Conservation (phyloP, 108 stramenopile species). For the Pseudonitzschia pungens region DNA sequence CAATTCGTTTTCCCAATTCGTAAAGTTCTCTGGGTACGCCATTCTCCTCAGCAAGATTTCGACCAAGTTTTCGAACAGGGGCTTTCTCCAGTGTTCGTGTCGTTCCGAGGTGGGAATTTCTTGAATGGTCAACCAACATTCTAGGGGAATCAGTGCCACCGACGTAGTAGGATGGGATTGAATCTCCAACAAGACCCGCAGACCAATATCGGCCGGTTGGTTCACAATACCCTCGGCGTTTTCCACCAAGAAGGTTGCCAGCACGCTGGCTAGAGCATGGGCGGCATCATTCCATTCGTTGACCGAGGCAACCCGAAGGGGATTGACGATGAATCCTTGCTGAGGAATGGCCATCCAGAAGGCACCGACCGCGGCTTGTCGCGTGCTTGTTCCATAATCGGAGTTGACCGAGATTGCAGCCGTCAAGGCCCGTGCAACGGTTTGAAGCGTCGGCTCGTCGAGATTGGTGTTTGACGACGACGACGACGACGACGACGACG, state of each 20-base stretch:
- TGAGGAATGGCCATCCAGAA: constrained; percentile 40
- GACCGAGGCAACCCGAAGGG: constrained; percentile 28
- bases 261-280: constrained; percentile 43
- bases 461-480: constrained; percentile 14
- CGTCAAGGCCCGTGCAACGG: constrained; percentile 39
- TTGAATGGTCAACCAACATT: constrained; percentile 65
- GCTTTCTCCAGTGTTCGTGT: constrained; percentile 31
- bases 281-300: constrained; percentile 46
- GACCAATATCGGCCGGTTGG: constrained; percentile 41
- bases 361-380: constrained; percentile 30
- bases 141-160: constrained; percentile 46
- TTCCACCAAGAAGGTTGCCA: constrained; percentile 49
- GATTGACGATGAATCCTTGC: constrained; percentile 37
- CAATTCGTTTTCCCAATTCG: constrained; percentile 52
- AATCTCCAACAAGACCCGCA: constrained; percentile 46
- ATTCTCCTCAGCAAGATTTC: constrained; percentile 37
- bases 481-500: no score
- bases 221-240: constrained; percentile 44
- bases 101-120: constrained; percentile 52
- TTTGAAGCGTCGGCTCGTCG: constrained; percentile 24
- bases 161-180: constrained; percentile 46
- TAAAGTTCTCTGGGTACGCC: constrained; percentile 38
- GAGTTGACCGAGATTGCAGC: constrained; percentile 34
- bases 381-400: constrained; percentile 45
- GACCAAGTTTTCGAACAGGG: constrained; percentile 41